Conservation (phyloP, 805 yeast genomes). For the Schwanniomyces yamadae region DNA sequence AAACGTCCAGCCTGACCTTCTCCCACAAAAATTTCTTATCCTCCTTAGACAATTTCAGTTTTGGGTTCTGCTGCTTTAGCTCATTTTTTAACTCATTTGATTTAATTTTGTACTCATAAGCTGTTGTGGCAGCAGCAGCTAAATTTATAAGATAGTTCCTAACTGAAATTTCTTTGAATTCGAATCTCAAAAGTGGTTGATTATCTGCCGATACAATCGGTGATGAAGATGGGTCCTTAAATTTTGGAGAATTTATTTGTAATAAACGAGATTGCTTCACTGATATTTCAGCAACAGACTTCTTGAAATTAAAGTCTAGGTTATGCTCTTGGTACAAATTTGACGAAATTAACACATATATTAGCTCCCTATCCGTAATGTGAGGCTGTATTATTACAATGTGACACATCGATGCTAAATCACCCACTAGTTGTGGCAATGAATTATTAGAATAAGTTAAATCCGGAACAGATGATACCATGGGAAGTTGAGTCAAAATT, state of each 20-base stretch:
- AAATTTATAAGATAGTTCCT: constrained; percentile 51
- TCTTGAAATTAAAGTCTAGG: constrained; percentile 43
- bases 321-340: constrained; percentile 50
- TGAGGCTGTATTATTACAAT: constrained; percentile 40
- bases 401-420: constrained; percentile 40
- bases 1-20: constrained; percentile 49
- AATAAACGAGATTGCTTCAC: constrained; percentile 46
- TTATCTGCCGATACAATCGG: constrained; percentile 31
- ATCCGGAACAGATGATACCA: constrained; percentile 36
- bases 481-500: constrained; percentile 39
- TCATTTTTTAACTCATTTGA: constrained; percentile 32
- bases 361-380: constrained; percentile 43
- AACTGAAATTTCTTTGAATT: constrained; percentile 45
- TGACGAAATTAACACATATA: constrained; percentile 38
- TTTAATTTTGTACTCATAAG: constrained; percentile 47
- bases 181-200: constrained; percentile 31
- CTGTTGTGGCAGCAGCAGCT: constrained; percentile 55
- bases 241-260: constrained; percentile 33
- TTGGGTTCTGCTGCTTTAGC: constrained; percentile 23
- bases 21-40: constrained; percentile 50
- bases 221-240: constrained; percentile 13
- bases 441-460: constrained; percentile 30
- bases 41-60: constrained; percentile 34
- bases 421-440: constrained; percentile 42
- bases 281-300: constrained; percentile 48